Conservation (phyloP, 345 rosid genomes). For the Rhizophora apiculata region DNA sequence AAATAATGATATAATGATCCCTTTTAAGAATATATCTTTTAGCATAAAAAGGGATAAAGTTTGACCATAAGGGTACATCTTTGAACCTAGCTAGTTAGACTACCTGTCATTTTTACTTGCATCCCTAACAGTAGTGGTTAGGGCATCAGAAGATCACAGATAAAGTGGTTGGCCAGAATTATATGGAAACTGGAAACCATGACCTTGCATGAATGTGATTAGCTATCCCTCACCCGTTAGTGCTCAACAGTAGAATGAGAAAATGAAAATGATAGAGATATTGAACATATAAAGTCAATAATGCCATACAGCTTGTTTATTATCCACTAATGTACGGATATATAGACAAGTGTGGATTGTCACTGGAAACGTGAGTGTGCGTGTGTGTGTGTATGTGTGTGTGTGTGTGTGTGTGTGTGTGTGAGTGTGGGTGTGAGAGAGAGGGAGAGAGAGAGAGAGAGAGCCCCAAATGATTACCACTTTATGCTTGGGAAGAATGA, state of each 20-base stretch:
- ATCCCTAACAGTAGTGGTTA: neutral
- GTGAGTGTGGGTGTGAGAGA: too few relatives aligned
- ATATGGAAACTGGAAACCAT: conserved; percentile 28
- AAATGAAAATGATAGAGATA: conserved; percentile 13
- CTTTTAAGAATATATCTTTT: too few relatives aligned
- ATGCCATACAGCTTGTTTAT: conserved; percentile 18
- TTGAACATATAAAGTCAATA: conserved; percentile 7
- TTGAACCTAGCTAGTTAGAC: neutral
- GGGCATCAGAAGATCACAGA: neutral
- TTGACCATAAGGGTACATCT: too few relatives aligned
- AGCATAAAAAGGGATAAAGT: too few relatives aligned
- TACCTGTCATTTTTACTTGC: neutral
- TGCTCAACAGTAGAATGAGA: neutral
- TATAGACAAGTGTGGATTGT: neutral
- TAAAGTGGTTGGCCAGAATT: conserved; percentile 5
- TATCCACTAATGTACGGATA: conserved; percentile 7
- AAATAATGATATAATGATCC: too few relatives aligned
- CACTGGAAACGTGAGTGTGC: neutral
- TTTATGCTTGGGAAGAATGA: too few relatives aligned
- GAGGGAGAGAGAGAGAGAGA: too few relatives aligned
- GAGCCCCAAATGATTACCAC: too few relatives aligned
- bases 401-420: too few relatives aligned
- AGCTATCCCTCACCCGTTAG: conserved; percentile 17
- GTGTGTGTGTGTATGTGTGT: too few relatives aligned
- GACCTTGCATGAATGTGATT: conserved; percentile 10